phyloP scores from a whole-genome alignment of 2,329 filamentous ascomycete genomes.

The Aureobasidium melanogenum region DNA sequence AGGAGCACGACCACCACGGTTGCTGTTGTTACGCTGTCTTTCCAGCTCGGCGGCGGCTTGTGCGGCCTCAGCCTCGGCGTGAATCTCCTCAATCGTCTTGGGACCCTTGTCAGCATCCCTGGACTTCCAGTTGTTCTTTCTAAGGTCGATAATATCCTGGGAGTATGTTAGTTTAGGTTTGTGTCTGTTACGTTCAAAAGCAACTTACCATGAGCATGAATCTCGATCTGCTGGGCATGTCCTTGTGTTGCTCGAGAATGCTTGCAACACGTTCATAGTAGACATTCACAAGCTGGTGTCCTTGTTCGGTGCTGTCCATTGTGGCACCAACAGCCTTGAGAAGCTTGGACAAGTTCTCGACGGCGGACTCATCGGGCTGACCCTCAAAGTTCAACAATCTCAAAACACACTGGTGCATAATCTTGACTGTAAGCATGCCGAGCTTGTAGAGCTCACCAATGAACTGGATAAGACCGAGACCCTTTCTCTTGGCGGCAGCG shows the following conservation, averaged over 20 bases:
- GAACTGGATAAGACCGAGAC: constrained; percentile 96
- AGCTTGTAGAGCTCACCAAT: constrained; percentile 99
- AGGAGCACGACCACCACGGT: constrained; percentile 57
- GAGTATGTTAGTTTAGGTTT: background rate
- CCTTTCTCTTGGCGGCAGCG: constrained; percentile 89
- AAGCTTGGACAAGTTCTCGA: constrained; percentile 91
- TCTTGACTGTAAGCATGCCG: constrained; percentile 94
- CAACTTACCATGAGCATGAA: constrained; percentile 78
- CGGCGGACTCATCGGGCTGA: constrained; percentile 86
- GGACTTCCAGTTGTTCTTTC: constrained; percentile 66
- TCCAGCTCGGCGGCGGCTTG: constrained; percentile 72
- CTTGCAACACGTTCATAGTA: constrained; percentile 86
- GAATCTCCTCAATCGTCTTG: constrained; percentile 91
- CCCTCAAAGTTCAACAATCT: constrained; percentile 94
- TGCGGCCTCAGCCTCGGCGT: constrained; percentile 68
- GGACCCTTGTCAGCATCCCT: constrained; percentile 96
- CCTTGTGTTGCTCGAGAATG: constrained; percentile 68
- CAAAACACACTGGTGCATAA: constrained; percentile 99
- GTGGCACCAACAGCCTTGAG: constrained; percentile 84
- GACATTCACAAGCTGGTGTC: constrained; percentile 75
- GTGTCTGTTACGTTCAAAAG: background rate
- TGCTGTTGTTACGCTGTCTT: constrained; percentile 48
- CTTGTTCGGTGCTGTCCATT: constrained; percentile 74
- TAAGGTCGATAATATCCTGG: constrained; percentile 75
- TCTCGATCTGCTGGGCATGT: constrained; percentile 72